Percentiles rank a stretch among this genome's conserved stretches.
Evolutionary conservation across 202 grass and related monocot genomes (phyloP).

Genomic region (Setaria viridis): DNA sequence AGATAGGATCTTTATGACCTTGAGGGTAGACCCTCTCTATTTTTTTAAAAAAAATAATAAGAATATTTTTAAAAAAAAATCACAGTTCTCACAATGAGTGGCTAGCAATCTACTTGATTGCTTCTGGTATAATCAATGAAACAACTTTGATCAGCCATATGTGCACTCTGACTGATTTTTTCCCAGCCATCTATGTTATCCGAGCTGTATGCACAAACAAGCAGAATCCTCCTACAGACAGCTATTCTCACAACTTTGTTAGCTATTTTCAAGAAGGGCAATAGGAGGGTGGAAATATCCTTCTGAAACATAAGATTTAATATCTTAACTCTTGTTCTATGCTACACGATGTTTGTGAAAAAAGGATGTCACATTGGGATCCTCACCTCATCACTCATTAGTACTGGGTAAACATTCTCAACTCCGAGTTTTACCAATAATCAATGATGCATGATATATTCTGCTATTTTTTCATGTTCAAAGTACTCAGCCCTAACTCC

Average conservation of each 20-base stretch:
- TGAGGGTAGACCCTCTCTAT: not conserved
- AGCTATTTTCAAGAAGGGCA: not conserved
- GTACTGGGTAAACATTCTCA: not conserved
- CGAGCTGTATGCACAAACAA: slow-evolving; percentile 2
- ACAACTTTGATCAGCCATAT: not conserved
- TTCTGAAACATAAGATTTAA: not conserved
- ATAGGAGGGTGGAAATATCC: not conserved
- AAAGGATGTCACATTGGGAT: not conserved
- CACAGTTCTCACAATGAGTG: too few relatives aligned
- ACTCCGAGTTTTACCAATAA: not conserved
- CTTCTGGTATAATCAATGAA: not conserved
- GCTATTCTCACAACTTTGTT: not conserved
- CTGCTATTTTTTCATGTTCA: not conserved
- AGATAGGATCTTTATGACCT: not conserved
- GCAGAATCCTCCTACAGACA: slow-evolving; percentile 5
- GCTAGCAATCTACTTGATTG: not conserved
- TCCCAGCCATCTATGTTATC: not conserved
- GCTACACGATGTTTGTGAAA: not conserved
- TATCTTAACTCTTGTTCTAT: not conserved
- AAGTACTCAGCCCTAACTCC: not conserved
- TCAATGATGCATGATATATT: not conserved
- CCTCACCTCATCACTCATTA: slow-evolving; percentile 27
- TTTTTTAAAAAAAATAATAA: not conserved
- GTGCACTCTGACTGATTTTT: not conserved
- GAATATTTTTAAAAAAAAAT: not conserved